Evolutionary conservation across 192 early-diverging fungal species (phyloP).

Genomic region (Linnemannia zychae): DNA sequence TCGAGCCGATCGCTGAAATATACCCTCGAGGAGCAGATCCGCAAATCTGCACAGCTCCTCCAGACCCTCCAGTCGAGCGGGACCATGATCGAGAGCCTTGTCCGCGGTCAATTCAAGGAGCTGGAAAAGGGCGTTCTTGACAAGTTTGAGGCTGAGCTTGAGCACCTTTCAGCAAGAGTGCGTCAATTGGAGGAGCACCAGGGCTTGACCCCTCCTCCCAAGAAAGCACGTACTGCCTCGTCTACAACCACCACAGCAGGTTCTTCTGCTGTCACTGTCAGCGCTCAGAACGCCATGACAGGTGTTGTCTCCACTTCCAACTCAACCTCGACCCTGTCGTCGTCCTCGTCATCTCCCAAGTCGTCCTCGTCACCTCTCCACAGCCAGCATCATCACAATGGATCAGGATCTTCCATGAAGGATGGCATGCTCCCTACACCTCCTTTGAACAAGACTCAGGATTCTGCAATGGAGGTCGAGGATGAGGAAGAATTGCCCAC

Average conservation of each 20-base stretch:
- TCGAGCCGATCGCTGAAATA: constrained; percentile 67
- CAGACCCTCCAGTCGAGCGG: constrained; percentile 80
- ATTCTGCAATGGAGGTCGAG: constrained; percentile 50
- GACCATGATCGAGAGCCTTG: constrained; percentile 85
- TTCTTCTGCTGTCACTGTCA: neutral
- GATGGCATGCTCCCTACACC: constrained; percentile 51
- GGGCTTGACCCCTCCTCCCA: constrained; percentile 40
- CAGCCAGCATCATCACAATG: neutral
- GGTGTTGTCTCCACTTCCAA: constrained; percentile 22
- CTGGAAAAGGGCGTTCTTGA: constrained; percentile 74
- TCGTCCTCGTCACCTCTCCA: neutral
- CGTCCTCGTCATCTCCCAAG: constrained; percentile 14
- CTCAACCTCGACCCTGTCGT: constrained; percentile 12
- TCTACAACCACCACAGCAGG: neutral
- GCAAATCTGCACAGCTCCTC: constrained; percentile 76
- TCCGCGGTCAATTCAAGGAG: constrained; percentile 79
- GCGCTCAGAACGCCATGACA: constrained; percentile 13
- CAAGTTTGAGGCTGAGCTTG: constrained; percentile 59
- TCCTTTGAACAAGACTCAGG: constrained; percentile 48
- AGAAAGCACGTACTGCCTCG: constrained; percentile 5
- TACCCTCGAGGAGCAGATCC: constrained; percentile 83
- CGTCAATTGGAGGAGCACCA: constrained; percentile 42
- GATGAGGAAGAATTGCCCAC: constrained; percentile 28
- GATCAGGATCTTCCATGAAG: constrained; percentile 18
- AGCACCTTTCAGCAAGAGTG: constrained; percentile 40